Conservation (phyloP, 345 rosid genomes). For the Eucalyptus fibrosa region DNA sequence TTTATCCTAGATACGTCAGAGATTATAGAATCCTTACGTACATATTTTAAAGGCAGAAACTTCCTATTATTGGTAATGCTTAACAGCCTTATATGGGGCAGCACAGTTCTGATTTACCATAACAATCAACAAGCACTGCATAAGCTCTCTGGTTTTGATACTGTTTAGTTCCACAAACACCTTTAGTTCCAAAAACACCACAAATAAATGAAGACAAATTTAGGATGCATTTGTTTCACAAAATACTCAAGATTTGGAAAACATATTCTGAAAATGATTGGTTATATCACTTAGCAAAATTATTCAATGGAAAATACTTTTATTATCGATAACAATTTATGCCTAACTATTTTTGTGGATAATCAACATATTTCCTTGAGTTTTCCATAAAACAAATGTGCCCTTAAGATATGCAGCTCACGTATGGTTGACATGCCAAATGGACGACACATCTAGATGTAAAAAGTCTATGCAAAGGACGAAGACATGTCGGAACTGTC, state of each 20-base stretch:
- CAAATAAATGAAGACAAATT: not conserved
- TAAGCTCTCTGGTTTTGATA: not conserved
- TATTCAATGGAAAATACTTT: too few species aligned
- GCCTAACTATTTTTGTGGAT: not conserved
- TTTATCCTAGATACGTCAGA: not conserved
- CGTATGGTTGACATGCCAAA: not conserved
- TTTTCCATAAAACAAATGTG: not conserved
- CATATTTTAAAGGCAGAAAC: not conserved
- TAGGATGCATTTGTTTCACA: not conserved
- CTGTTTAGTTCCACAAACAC: not conserved
- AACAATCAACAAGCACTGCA: not conserved
- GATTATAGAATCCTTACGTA: not conserved
- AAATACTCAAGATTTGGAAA: not conserved
- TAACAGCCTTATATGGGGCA: not conserved
- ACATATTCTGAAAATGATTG: not conserved
- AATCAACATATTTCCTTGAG: not conserved
- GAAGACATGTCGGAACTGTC: not conserved
- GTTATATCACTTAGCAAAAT: not conserved
- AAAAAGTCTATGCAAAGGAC: not conserved
- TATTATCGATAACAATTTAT: too few species aligned
- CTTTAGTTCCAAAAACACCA: not conserved
- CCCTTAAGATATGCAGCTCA: not conserved
- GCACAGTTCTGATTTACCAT: not conserved
- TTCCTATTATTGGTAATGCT: not conserved
- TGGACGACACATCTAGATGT: not conserved